Conservation (phyloP, 2,329 filamentous ascomycete genomes). For the Neofusicoccum laricinum region DNA sequence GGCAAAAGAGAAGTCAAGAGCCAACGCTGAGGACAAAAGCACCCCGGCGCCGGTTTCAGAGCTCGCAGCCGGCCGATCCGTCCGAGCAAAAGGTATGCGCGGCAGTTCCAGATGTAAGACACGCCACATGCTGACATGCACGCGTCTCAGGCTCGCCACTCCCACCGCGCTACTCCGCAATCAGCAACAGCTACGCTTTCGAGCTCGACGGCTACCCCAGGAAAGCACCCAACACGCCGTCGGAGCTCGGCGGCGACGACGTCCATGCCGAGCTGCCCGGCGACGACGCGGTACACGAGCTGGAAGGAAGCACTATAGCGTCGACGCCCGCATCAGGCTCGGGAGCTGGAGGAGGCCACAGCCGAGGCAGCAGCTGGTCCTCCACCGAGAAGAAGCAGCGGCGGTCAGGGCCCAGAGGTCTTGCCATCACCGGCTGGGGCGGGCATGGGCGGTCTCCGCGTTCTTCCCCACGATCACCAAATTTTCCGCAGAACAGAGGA, state of each 20-base stretch:
- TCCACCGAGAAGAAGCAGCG: neutral
- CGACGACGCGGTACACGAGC: neutral
- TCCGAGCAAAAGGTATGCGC: neutral
- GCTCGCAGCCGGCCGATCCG: neutral
- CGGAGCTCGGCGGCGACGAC: neutral
- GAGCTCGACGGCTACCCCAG: slow-evolving; percentile 10
- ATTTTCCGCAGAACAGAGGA: neutral
- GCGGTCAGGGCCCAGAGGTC: neutral
- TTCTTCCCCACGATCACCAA: neutral
- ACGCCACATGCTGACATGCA: neutral
- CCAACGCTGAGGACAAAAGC: too few relatives aligned
- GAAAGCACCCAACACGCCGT: neutral
- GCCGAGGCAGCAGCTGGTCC: neutral
- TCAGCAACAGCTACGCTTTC: neutral
- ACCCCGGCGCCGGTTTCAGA: neutral
- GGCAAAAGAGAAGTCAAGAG: neutral
- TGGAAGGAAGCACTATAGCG: neutral
- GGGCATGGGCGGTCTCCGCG: neutral
- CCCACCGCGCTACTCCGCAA: slow-evolving; percentile 5
- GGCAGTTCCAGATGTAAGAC: neutral
- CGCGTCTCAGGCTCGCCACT: neutral
- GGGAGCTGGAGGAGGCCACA: neutral
- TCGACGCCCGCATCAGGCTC: neutral
- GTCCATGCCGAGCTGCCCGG: neutral
- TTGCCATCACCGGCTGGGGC: neutral